Base-by-base conservation (phyloP, 2,329 filamentous ascomycete genomes). In the Claviceps quebecensis region DNA sequence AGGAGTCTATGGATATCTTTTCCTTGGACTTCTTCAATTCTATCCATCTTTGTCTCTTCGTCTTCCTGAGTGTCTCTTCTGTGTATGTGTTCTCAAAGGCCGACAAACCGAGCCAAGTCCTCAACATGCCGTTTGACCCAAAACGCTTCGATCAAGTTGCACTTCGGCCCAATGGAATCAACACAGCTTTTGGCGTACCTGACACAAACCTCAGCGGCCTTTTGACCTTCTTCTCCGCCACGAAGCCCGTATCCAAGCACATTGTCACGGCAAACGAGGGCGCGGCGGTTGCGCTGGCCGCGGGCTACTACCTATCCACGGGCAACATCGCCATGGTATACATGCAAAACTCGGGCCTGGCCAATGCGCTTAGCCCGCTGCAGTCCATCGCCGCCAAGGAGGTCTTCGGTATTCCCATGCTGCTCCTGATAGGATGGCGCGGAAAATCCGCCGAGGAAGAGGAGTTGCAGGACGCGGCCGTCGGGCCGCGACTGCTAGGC, bases 221-320 rank as follows among this genome's bases (percentile, higher is more conserved):
- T 2, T 17, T 46, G 26, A 51, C 37, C 37, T 51, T 46, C 17
- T 29, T 51, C 23, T 45, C 22, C 22, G 50, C 45, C 16, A 48
- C 36, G 13, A 40, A 40, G 38, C 23, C 44, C 16, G 9, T 40
- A 3, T 19, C 43, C 29, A 23, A 37, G 22, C 50, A 51, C 22
- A 41, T 51, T 36, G 37, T 51, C 50, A 51, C 40, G 16, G 50
- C 50, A 37, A 51, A 51, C 39, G 50, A 51, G n/a, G 50, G 50
- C 26, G 50, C 44, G 6, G 50, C 50, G 22, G 45, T 51, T 5
- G 50, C 44, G 16, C 43, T 51, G 5, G 50, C 50, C 37, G 44
- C 50, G 17, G 50, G 50, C 14, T 47, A 51, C n/a, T 23, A 51
- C 19, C 38, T 51, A 7, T 45, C 50, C 16, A 51, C 50, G 4